phyloP scores from a whole-genome alignment of 2,329 filamentous ascomycete species.

The Madurella mycetomatis region DNA sequence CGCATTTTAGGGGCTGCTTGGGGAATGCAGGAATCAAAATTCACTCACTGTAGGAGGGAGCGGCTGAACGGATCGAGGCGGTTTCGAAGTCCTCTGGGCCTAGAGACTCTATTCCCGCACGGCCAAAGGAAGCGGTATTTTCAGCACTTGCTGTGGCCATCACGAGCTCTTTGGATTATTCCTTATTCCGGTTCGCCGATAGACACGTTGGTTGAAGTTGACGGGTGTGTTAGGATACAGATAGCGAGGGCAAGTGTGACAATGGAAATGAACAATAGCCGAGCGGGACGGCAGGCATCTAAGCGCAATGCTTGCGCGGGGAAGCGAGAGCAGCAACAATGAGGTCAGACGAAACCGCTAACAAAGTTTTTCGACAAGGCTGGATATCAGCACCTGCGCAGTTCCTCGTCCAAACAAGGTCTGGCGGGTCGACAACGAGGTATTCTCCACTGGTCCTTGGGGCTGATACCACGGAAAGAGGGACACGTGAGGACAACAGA shows the following conservation, averaged over 20 bases:
- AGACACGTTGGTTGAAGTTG: background rate
- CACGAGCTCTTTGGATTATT: background rate
- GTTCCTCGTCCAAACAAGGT: no score
- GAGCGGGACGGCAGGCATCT: conserved; percentile 2
- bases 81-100: conserved; percentile 59
- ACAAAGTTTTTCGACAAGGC: background rate
- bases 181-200: background rate
- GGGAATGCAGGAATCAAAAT: background rate
- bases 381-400: background rate
- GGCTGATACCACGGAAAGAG: background rate
- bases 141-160: conserved; percentile 1
- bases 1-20: background rate
- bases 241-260: conserved; percentile 1
- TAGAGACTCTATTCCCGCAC: conserved; percentile 27
- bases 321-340: background rate
- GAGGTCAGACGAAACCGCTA: conserved; percentile 6
- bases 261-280: conserved; percentile 1
- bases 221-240: background rate
- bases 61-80: conserved; percentile 60
- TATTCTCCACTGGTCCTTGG: no score
- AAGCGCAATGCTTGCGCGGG: conserved; percentile 1
- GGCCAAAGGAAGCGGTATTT: background rate
- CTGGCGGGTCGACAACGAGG: no score
- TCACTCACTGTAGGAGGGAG: conserved; percentile 62
- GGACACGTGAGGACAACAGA: conserved; percentile 13